Conservation (phyloP, 2,329 filamentous ascomycete species). For the Scorias spongiosa region DNA sequence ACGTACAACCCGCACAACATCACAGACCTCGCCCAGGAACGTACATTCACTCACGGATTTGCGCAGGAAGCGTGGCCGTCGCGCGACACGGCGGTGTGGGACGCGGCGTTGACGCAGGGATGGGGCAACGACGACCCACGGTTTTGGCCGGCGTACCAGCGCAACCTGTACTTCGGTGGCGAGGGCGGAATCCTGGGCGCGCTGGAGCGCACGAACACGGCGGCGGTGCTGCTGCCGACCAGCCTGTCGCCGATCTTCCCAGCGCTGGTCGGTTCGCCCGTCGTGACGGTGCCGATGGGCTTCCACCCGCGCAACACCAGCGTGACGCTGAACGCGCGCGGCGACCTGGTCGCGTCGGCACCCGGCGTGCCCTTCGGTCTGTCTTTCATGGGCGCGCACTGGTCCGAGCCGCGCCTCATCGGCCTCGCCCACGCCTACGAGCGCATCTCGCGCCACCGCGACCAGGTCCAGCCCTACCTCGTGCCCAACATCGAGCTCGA, state of each 20-base stretch:
- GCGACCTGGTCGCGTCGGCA: conserved; percentile 37
- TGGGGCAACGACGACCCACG: conserved; percentile 41
- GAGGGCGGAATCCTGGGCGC: conserved; percentile 47
- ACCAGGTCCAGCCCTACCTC: conserved; percentile 34
- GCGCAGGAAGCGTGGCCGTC: conserved; percentile 43
- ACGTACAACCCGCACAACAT: conserved; percentile 43
- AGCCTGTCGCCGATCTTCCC: conserved; percentile 32
- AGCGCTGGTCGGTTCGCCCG: conserved; percentile 43
- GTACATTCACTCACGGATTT: conserved; percentile 39
- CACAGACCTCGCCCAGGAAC: conserved; percentile 34
- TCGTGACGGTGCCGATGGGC: conserved; percentile 49
- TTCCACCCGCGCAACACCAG: conserved; percentile 35
- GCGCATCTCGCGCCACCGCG: conserved; percentile 38
- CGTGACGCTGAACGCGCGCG: conserved; percentile 30
- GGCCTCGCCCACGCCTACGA: conserved; percentile 55
- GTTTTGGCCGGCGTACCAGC: conserved; percentile 43
- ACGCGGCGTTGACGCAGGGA: conserved; percentile 35
- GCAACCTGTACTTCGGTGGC: conserved; percentile 38
- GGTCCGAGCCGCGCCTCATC: conserved; percentile 46
- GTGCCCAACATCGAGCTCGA: conserved; percentile 33
- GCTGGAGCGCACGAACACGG: conserved; percentile 39
- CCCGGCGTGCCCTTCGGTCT: conserved; percentile 48
- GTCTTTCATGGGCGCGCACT: conserved; percentile 45
- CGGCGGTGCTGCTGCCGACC: conserved; percentile 48
- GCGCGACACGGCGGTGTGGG: conserved; percentile 44